Evolutionary conservation across 2,329 filamentous ascomycete species (phyloP), one percentile per base, ranked within the genome.

Genomic region (Venturia carpophila): DNA sequence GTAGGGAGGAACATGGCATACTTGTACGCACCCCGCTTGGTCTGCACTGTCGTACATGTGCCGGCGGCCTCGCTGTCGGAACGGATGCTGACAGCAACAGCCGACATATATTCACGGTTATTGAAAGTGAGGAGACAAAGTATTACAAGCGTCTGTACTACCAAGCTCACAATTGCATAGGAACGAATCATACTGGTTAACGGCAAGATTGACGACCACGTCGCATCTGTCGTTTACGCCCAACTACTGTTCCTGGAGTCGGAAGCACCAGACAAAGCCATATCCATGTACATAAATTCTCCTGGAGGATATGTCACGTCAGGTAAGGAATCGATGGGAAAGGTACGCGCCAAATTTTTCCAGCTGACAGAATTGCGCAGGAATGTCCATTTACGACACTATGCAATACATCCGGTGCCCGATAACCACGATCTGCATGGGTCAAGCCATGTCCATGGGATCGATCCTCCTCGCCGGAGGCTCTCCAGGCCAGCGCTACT

Each of bases 221-320:
- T 52, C 11, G 47, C 47, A 27, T 52, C 89, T 52, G 91, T 97
- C 68, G 93, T 97, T 37, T 52, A 52, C 47, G 91, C 94, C 1
- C 95, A 99, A 75, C 86, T 99, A 27, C 88, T 99, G 68, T 99
- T 92, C 84, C 91, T 99, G 76, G 95, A 99, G 82, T 94, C 93
- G 71, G 94, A 99, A 73, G 91, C 91, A 72, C 92, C 93, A 3
- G 87, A 95, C 65, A 97, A 96, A 75, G 90, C 92, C 15, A 97
- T 99, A 69, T 94, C 90, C 63, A 90, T 99, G 75, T 99, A 99
- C 77, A 99, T 99, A 76, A 96, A 99, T 79, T 96, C 91, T 0
- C 93, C 93, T 0, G 94, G 94, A 62, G 94, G 94, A 65, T 93
- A 90, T 52, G 92, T 99, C 49, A 93, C 89, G 67, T 93, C 94